phyloP scores from a whole-genome alignment of 805 yeast genomes.

The Tetrapisispora arboricola region DNA sequence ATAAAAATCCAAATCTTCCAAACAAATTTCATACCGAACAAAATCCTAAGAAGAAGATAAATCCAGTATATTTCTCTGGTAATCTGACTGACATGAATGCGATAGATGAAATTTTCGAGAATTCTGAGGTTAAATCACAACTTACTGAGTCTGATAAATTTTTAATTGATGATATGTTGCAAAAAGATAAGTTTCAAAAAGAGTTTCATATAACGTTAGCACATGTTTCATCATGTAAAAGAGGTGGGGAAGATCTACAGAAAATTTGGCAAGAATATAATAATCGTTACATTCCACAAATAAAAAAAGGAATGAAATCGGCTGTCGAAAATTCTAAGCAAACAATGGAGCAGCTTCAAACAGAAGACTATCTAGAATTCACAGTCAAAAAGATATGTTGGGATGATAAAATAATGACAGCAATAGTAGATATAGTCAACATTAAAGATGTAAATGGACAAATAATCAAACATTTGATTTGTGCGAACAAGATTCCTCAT shows the following conservation, averaged over 20 bases:
- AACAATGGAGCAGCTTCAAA: slow-evolving; percentile 1
- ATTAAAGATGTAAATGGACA: slow-evolving; percentile 9
- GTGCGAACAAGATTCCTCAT: slow-evolving; percentile 46
- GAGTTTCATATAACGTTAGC: slow-evolving; percentile 61
- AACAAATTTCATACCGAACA: slow-evolving; percentile 1
- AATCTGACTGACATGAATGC: slow-evolving; percentile 20
- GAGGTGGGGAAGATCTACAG: slow-evolving; percentile 19
- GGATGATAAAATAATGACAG: slow-evolving; percentile 43
- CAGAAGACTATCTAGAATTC: slow-evolving; percentile 31
- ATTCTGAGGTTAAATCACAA: neutral
- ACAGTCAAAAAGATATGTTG: slow-evolving; percentile 38
- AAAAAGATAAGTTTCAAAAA: slow-evolving; percentile 34
- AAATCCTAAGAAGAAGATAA: slow-evolving; percentile 9
- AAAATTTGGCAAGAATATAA: slow-evolving; percentile 22
- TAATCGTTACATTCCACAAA: slow-evolving; percentile 10
- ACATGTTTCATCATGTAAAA: slow-evolving; percentile 34
- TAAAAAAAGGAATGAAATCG: slow-evolving; percentile 4
- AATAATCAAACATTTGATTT: slow-evolving; percentile 12
- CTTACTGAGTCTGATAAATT: neutral
- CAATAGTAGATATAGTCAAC: slow-evolving; percentile 33
- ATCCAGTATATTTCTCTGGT: slow-evolving; percentile 41
- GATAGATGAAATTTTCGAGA: neutral
- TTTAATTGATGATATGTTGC: neutral
- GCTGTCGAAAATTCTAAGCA: neutral
- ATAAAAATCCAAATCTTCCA: slow-evolving; percentile 4